Evolutionary conservation across 2,329 filamentous ascomycete species (phyloP), one percentile per base, ranked within the genome.

Genomic region (Cercospora sp.): DNA sequence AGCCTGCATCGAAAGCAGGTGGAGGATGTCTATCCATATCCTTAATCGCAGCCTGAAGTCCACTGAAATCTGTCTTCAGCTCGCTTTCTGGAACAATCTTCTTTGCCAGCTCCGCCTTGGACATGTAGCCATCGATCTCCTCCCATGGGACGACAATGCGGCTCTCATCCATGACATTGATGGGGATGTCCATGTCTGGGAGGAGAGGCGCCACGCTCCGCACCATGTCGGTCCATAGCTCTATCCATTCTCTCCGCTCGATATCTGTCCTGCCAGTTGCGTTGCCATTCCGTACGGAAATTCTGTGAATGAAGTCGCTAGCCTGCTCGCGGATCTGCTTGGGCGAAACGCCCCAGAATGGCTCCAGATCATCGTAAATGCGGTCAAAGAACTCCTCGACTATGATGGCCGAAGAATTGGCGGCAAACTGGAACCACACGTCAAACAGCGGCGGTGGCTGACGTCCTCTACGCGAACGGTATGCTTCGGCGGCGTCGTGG

Each of bases 351-450:
- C 78, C 83, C 84, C 84, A 85, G 69, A 84, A 85, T 0, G 84
- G 83, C 30, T 75, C 78, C 28, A 85, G 61, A 65, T 85, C 84
- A 66, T 82, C 73, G 72, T 85, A 84, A 9, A 86, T 83, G 67
- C 82, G 82, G 67, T 85, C 83, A 71, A 84, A 85, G 69, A 84
- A 82, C 6, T 83, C 81, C 71, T 85, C 84, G 5, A 85, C 75
- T 1, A 85, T 76, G 31, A 84, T 42, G 1, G 82, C 79, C 61
- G 80, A 74, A 57, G 81, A 74, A 10, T 78, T 75, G 33, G 78
- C 73, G 7, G 84, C 84, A 71, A 79, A 84, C 4, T 78, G 68
- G 69, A 79, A 82, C 84, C 84, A 86, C 42, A 74, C 68, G 57
- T 83, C 82, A 71, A 86, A 86, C 2, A 78, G 77, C 1, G 84